These are phyloP conservation scores for Ceratocystis destructans DNA, from an alignment of 2,329 filamentous ascomycete species.

Conservation along the genomic window DNA sequence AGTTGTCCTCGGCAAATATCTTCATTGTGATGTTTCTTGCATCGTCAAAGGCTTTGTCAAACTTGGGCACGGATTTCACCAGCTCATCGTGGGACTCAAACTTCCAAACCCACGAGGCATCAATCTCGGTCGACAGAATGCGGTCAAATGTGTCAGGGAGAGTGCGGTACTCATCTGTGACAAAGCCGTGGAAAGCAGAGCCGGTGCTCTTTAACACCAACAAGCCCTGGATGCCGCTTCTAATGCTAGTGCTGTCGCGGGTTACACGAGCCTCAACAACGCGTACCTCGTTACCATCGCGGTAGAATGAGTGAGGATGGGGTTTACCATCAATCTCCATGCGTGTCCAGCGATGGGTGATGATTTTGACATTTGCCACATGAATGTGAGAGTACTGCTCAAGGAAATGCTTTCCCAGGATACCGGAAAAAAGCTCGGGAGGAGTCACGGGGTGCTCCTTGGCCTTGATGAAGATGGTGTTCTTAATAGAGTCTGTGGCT, in stretches of 20 bases:
- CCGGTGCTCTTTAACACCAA: slow-evolving; percentile 93
- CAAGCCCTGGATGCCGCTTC: slow-evolving; percentile 65
- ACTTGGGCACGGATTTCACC: slow-evolving; percentile 46
- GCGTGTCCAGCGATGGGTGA: slow-evolving; percentile 82
- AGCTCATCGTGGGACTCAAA: slow-evolving; percentile 57
- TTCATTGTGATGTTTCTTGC: slow-evolving; percentile 80
- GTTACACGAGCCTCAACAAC: slow-evolving; percentile 61
- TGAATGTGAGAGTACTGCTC: slow-evolving; percentile 79
- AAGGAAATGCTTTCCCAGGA: slow-evolving; percentile 78
- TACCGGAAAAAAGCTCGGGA: slow-evolving; percentile 79
- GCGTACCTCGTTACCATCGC: slow-evolving; percentile 78
- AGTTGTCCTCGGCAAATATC: slow-evolving; percentile 79
- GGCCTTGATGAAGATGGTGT: slow-evolving; percentile 88
- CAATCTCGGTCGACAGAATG: slow-evolving; percentile 86
- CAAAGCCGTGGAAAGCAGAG: slow-evolving; percentile 88
- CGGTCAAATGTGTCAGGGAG: slow-evolving; percentile 86
- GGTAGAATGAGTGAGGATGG: slow-evolving; percentile 88
- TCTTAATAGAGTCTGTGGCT: slow-evolving; percentile 96
- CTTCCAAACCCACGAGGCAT: slow-evolving; percentile 77
- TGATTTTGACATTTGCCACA: slow-evolving; percentile 64
- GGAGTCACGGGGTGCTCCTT: slow-evolving; percentile 87
- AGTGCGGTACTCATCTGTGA: slow-evolving; percentile 86
- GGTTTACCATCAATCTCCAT: slow-evolving; percentile 76
- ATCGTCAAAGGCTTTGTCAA: slow-evolving; percentile 64
- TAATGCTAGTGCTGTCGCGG: slow-evolving; percentile 58